phyloP scores from a whole-genome alignment of 1,284 basidiomycete genomes.

The Ceratobasidium sp. region DNA sequence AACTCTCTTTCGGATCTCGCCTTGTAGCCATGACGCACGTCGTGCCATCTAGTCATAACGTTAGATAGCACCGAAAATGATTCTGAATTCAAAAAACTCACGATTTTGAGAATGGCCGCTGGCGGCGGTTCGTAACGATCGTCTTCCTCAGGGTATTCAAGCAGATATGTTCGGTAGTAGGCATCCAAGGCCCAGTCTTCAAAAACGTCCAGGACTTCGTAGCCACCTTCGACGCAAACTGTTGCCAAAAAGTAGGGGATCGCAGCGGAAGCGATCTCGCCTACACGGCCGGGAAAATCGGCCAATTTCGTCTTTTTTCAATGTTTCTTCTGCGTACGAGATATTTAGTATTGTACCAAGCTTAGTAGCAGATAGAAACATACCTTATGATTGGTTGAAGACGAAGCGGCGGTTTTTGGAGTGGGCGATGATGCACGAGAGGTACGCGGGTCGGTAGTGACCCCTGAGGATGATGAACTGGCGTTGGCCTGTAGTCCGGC shows the following conservation, averaged over 20 bases:
- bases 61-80: background rate
- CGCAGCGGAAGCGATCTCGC: constrained; percentile 4
- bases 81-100: background rate
- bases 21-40: constrained; percentile 15
- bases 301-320: constrained; percentile 1
- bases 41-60: background rate
- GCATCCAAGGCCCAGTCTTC: constrained; percentile 20
- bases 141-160: background rate
- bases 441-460: background rate
- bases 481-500: background rate
- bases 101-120: background rate
- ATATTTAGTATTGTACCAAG: background rate
- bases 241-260: constrained; percentile 29
- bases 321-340: background rate
- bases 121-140: background rate
- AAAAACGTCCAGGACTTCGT: background rate
- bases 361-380: background rate
- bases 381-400: background rate
- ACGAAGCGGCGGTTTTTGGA: background rate
- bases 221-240: background rate
- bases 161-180: background rate
- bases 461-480: background rate
- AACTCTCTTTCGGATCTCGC: constrained; percentile 12
- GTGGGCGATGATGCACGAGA: background rate
- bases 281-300: constrained; percentile 6